Evolutionary conservation across 768 basidiomycete genomes (phyloP).

Genomic region (Tephrocybe sp.): DNA sequence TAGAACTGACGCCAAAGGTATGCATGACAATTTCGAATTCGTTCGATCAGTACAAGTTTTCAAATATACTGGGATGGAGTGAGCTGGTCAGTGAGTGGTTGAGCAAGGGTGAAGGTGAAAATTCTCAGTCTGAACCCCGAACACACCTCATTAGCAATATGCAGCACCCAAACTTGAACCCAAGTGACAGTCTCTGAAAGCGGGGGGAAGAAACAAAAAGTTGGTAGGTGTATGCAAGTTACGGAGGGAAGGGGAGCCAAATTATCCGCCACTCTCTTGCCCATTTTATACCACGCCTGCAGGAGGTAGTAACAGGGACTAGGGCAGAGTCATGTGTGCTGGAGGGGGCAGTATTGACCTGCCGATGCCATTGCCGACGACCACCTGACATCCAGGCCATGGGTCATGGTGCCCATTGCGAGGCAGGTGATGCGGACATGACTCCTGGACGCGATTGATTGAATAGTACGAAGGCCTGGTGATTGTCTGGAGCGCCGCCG

Average conservation of each 20-base stretch:
- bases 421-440: slow-evolving; percentile 11
- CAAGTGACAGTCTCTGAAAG: not conserved
- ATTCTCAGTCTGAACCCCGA: no score
- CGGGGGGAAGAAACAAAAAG: not conserved
- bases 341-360: slow-evolving; percentile 1
- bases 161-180: no score
- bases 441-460: slow-evolving; percentile 10
- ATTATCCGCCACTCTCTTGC: slow-evolving; percentile 2
- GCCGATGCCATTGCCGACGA: slow-evolving; percentile 13
- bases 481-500: slow-evolving; percentile 11
- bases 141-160: no score
- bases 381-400: slow-evolving; percentile 13
- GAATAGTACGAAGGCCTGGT: slow-evolving; percentile 10
- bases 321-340: slow-evolving; percentile 10
- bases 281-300: slow-evolving; percentile 12
- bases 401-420: slow-evolving; percentile 12
- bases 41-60: no score
- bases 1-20: no score
- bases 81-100: no score
- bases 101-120: no score
- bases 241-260: not conserved
- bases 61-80: no score
- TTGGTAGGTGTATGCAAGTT: not conserved
- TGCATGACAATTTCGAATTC: no score
- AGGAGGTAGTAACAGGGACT: slow-evolving; percentile 6